Base-by-base conservation (phyloP, 768 basidiomycete genomes). In the Dioszegia crocea region DNA sequence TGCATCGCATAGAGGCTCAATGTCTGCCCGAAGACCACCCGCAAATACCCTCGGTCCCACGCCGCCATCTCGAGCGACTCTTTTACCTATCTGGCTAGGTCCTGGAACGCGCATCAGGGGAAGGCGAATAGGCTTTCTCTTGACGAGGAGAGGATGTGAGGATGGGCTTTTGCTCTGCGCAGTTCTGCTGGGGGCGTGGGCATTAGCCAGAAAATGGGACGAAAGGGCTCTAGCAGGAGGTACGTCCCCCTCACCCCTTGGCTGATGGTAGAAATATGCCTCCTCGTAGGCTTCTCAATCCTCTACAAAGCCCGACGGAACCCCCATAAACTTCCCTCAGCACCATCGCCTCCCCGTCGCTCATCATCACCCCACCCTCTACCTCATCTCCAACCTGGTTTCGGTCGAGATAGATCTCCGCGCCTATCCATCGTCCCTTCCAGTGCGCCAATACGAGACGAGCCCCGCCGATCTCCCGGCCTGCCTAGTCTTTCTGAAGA, bases 141-240 rank as follows among this genome's bases (percentile, higher is more conserved):
- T 76, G 8, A 74, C 72, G 0, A 46, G 74, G 43, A 45, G 55
- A 30, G 19, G 63, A 31, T 72, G 70, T 30, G 74, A 76, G 53
- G 56, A 68, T 54, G 51, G 49, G 3, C 51, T 76, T 21, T 16
- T 76, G 17, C 43, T 73, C 2, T 56, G 62, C 1, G 65, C 62
- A 16, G 64, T 71, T 1, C 36, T 40, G 4, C 60, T 53, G 39
- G 70, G 66, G 0, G 57, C 68, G 3, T 62, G 57, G 52, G 66
- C 59, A 24, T 51, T 76, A 9, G 68, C 59, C 1, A 39, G 16
- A 26, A 16, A 56, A 47, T 67, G 66, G 72, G 61, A 63, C 9
- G 74, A 70, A 41, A 53, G 56, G 19, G 70, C 73, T 19, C 27
- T 70, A 12, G 73, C 70, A 21, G 74, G 68, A 45, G 62, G 67